Percentiles rank a stretch among this genome's conserved stretches.
Conservation (phyloP, 192 early-diverging fungal genomes). For the Mortierella claussenii region DNA sequence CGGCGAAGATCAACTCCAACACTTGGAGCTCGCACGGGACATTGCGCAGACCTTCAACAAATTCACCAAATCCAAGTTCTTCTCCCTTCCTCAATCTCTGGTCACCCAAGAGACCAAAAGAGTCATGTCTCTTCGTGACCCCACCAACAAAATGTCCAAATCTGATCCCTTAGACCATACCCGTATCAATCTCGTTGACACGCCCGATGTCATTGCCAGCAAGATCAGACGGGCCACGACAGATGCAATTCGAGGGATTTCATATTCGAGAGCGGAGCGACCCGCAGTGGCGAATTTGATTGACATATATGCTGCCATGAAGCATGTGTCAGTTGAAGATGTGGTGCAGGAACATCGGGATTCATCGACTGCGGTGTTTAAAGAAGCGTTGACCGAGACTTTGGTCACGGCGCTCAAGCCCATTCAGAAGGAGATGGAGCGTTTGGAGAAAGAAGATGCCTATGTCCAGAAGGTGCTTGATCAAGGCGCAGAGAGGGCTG, state of each 20-base stretch:
- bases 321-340: conserved; percentile 49
- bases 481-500: conserved; percentile 73
- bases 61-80: conserved; percentile 66
- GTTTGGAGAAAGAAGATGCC: conserved; percentile 65
- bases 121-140: conserved; percentile 87
- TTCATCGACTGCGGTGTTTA: conserved; percentile 72
- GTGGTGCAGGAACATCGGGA: conserved; percentile 60
- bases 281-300: conserved; percentile 90
- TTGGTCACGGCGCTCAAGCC: conserved; percentile 69
- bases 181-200: conserved; percentile 82
- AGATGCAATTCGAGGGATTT: conserved; percentile 72
- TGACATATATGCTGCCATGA: conserved; percentile 74
- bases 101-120: conserved; percentile 76
- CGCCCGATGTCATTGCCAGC: conserved; percentile 66
- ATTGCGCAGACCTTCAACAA: conserved; percentile 83
- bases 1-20: conserved; percentile 94
- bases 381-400: conserved; percentile 76
- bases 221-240: conserved; percentile 82
- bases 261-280: conserved; percentile 74
- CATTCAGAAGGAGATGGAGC: conserved; percentile 70
- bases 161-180: conserved; percentile 75
- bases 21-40: conserved; percentile 88
- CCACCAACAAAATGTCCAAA: conserved; percentile 90
- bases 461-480: conserved; percentile 74
- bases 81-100: conserved; percentile 74